Percentiles rank a stretch among this genome's conserved stretches.
phyloP scores from a whole-genome alignment of 192 early-diverging fungal species.

The Ambispora gerdemannii region DNA sequence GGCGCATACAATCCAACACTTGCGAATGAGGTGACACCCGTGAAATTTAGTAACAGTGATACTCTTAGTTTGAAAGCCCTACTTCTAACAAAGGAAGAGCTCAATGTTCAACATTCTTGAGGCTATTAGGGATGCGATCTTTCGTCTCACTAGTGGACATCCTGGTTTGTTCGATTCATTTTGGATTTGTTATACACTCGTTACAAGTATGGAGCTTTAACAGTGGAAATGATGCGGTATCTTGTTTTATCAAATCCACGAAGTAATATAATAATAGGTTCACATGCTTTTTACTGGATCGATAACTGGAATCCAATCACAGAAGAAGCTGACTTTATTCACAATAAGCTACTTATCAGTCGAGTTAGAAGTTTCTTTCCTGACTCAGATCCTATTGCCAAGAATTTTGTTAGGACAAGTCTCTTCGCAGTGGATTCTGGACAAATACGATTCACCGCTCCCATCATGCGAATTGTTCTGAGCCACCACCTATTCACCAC shows the following conservation, averaged over 20 bases:
- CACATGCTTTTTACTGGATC: slow-evolving; percentile 10
- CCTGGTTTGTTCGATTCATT: slow-evolving; percentile 19
- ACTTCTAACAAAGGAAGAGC: neutral
- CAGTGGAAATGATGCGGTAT: slow-evolving; percentile 5
- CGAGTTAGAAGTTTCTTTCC: neutral
- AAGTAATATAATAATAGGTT: neutral
- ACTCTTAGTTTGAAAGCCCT: slow-evolving; percentile 13
- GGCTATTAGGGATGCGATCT: neutral
- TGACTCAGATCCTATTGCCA: neutral
- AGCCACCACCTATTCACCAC: slow-evolving; percentile 2
- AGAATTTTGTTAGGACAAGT: slow-evolving; percentile 3
- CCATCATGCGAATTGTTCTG: slow-evolving; percentile 4
- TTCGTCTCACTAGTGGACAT: slow-evolving; percentile 8
- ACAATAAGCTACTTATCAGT: neutral
- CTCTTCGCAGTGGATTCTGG: neutral
- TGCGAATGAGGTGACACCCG: neutral
- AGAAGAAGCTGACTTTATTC: slow-evolving; percentile 16
- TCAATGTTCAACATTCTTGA: slow-evolving; percentile 9
- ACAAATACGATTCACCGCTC: slow-evolving; percentile 5
- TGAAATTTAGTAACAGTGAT: slow-evolving; percentile 7
- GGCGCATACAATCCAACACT: slow-evolving; percentile 4
- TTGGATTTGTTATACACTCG: neutral
- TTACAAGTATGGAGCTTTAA: neutral
- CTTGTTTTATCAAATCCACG: neutral
- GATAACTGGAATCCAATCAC: neutral